Base-by-base conservation (phyloP, 2,329 filamentous ascomycete species). In the Rutstroemia sp. region DNA sequence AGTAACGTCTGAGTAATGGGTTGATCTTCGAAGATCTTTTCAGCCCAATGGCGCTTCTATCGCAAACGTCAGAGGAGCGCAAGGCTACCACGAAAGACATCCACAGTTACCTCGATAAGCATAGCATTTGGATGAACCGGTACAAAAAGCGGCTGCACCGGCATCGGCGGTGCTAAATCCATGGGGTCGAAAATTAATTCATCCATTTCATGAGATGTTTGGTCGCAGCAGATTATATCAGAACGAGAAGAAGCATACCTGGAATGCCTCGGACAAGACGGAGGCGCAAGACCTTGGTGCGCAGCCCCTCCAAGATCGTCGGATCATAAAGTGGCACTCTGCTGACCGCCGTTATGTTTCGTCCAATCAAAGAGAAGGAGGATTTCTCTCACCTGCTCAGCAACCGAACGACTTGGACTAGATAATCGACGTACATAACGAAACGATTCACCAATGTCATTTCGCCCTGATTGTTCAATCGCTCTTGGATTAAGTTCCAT, bases 401-500 rank as follows among this genome's bases (percentile, higher is more conserved):
- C 58, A 85, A 71, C 56, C 77, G 74, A 59, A 74, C 72, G 30
- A 83, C 67, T 30, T 77, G 69, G 2, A 70, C 67, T 48, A 85
- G 66, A 60, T 79, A 82, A 52, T 77, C 73, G 60, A 82, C 81
- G 65, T 81, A 83, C 54, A 82, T 72, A 27, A 74, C 67, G 59
- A 85, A 83, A 6, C 80, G 73, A 16, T 77, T 75, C 1, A 76
- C 75, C 1, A 85, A 69, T 5, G 72, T 71, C 34, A 80, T 73
- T 0, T 72, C 75, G 3, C 75, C 75, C 64, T 84, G 79, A 23
- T 77, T 73, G 7, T 73, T 75, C 74, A 85, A 75, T 5, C 71
- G 69, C 66, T 82, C 74, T 64, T 78, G 81, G 79, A 85, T 83
- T 61, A 74, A 75, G 44, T 76, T 74, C 82, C 82, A 85, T 54